Percentiles rank a stretch among this genome's conserved stretches.
These are phyloP conservation scores for Cercospora citrullina DNA, from an alignment of 2,329 filamentous ascomycete genomes.

Conservation along the genomic window DNA sequence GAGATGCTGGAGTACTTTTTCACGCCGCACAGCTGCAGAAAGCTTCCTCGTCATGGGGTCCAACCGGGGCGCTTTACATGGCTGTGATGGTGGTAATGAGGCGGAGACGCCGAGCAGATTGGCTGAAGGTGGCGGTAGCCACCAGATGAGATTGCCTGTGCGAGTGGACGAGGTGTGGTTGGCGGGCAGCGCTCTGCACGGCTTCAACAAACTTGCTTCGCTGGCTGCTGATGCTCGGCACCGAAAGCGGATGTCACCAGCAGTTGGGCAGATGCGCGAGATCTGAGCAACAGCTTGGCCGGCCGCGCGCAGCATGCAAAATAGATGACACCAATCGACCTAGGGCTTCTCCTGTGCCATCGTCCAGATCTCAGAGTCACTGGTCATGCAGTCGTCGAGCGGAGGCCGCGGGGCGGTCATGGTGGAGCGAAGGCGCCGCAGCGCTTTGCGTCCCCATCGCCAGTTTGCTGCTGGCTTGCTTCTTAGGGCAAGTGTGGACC, in stretches of 20 bases:
- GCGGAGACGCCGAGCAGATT: constrained; percentile 4
- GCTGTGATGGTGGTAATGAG: neutral
- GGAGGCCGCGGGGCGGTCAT: neutral
- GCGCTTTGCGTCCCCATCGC: neutral
- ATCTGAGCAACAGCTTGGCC: neutral
- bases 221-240: neutral
- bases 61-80: neutral
- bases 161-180: neutral
- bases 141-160: neutral
- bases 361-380: neutral
- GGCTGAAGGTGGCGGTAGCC: constrained; percentile 1
- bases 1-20: neutral
- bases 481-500: neutral
- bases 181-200: neutral
- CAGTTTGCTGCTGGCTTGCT: neutral
- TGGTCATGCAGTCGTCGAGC: neutral
- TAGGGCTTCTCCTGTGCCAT: neutral
- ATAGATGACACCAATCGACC: neutral
- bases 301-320: neutral
- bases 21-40: constrained; percentile 4
- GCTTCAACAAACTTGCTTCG: constrained; percentile 3
- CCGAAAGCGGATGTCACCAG: constrained; percentile 1
- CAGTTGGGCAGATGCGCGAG: neutral
- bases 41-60: neutral
- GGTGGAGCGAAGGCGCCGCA: neutral